Percentiles rank a stretch among this genome's conserved stretches.
These are phyloP conservation scores for Raddia distichophylla DNA, from an alignment of 176 grass and related monocot species.

Conservation along the genomic window DNA sequence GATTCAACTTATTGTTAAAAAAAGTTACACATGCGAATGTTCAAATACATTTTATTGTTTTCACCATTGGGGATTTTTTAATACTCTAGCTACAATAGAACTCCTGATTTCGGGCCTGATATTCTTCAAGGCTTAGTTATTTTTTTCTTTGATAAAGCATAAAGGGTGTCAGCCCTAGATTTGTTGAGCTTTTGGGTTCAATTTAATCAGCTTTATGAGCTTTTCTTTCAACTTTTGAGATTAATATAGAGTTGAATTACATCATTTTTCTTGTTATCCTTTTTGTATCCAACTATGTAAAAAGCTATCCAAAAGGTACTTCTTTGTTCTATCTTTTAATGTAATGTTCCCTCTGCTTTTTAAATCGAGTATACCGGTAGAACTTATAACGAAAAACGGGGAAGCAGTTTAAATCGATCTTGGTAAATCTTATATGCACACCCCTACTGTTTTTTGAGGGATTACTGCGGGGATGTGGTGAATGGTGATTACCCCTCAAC, in stretches of 20 bases:
- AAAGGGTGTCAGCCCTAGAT: neutral
- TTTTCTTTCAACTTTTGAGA: neutral
- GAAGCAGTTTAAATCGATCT: neutral
- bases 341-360: slow-evolving; percentile 19
- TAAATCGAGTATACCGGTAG: neutral
- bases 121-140: neutral
- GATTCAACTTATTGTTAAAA: slow-evolving; percentile 22
- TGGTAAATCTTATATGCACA: no score
- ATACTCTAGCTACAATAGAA: neutral
- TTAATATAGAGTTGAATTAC: neutral
- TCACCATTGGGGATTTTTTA: neutral
- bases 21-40: neutral
- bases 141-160: neutral
- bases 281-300: neutral
- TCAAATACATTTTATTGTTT: neutral
- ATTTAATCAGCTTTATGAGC: neutral
- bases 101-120: neutral
- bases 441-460: no score
- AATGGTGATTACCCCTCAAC: no score
- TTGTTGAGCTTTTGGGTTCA: slow-evolving; percentile 21
- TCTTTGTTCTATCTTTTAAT: neutral
- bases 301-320: neutral
- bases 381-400: neutral
- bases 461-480: no score
- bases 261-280: neutral